Conservation (phyloP, 352 stramenopile species). For the Phytophthora parvispora region DNA sequence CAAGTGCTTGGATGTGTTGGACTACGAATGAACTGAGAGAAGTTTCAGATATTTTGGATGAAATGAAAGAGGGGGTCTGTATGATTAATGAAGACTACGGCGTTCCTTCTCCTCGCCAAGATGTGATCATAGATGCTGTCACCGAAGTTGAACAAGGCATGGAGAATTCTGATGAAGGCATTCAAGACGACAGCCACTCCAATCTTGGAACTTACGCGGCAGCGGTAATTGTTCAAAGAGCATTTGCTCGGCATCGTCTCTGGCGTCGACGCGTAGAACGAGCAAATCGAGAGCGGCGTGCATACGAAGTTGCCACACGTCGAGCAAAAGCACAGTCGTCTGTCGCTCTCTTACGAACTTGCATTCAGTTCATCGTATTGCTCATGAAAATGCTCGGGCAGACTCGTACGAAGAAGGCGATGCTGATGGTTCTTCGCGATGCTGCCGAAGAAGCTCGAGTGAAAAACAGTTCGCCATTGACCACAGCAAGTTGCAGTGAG, state of each 20-base stretch:
- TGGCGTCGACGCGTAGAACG: slow-evolving; percentile 16
- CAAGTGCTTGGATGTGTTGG: slow-evolving; percentile 34
- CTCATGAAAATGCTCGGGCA: slow-evolving; percentile 42
- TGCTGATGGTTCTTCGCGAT: slow-evolving; percentile 49
- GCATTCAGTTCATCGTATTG: slow-evolving; percentile 45
- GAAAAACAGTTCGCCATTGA: background rate
- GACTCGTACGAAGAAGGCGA: slow-evolving; percentile 46
- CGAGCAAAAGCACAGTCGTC: slow-evolving; percentile 21
- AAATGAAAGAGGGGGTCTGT: slow-evolving; percentile 36
- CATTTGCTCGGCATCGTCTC: slow-evolving; percentile 18
- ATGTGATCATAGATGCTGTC: background rate
- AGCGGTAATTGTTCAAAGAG: slow-evolving; percentile 49
- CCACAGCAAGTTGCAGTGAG: background rate
- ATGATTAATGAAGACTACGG: slow-evolving; percentile 51
- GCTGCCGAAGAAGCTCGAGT: slow-evolving; percentile 45
- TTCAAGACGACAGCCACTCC: slow-evolving; percentile 6
- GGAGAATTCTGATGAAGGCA: background rate
- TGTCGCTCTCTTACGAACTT: slow-evolving; percentile 32
- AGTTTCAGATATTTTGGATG: slow-evolving; percentile 19
- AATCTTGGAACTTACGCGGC: slow-evolving; percentile 33
- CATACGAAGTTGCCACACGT: slow-evolving; percentile 21
- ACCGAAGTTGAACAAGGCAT: background rate
- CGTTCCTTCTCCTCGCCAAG: background rate
- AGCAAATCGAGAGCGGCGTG: slow-evolving; percentile 12
- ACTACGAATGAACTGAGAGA: slow-evolving; percentile 20